Evolutionary conservation across 2,329 filamentous ascomycete species (phyloP).

Genomic region (Biscogniauxia mediterranea): DNA sequence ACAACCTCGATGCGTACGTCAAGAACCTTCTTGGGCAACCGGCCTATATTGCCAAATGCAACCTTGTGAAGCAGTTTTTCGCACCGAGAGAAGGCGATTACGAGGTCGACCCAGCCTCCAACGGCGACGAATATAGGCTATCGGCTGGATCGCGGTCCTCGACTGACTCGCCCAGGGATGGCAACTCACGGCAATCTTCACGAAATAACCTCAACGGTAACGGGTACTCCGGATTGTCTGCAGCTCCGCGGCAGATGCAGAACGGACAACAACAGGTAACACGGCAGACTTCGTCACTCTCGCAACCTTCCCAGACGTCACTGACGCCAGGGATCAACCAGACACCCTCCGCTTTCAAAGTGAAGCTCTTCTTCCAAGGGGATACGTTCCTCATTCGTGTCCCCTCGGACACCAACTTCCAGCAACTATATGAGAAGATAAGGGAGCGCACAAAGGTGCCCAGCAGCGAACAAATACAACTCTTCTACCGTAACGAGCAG

Average conservation of each 20-base stretch:
- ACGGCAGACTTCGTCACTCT: slow-evolving; percentile 47
- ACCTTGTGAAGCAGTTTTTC: slow-evolving; percentile 87
- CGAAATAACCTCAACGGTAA: slow-evolving; percentile 61
- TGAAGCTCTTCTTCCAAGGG: slow-evolving; percentile 91
- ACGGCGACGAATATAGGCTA: slow-evolving; percentile 72
- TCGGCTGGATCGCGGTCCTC: slow-evolving; percentile 71
- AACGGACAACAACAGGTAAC: slow-evolving; percentile 41
- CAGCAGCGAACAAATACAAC: slow-evolving; percentile 65
- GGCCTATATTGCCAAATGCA: slow-evolving; percentile 78
- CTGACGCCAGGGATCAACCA: slow-evolving; percentile 49
- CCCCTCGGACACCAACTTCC: slow-evolving; percentile 73
- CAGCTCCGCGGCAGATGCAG: slow-evolving; percentile 46
- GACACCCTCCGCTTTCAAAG: slow-evolving; percentile 67
- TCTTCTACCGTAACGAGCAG: slow-evolving; percentile 84
- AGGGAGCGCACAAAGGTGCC: slow-evolving; percentile 77
- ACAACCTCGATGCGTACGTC: slow-evolving; percentile 93
- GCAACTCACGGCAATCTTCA: slow-evolving; percentile 63
- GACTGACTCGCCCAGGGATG: slow-evolving; percentile 58
- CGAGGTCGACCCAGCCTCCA: slow-evolving; percentile 73
- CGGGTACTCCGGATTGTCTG: slow-evolving; percentile 53
- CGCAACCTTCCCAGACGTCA: slow-evolving; percentile 56
- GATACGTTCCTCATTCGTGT: slow-evolving; percentile 91
- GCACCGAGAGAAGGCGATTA: slow-evolving; percentile 87
- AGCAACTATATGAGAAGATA: slow-evolving; percentile 79
- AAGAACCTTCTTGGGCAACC: slow-evolving; percentile 85